Conservation (phyloP, 257 asterid genomes). For the Solanum pennellii region DNA sequence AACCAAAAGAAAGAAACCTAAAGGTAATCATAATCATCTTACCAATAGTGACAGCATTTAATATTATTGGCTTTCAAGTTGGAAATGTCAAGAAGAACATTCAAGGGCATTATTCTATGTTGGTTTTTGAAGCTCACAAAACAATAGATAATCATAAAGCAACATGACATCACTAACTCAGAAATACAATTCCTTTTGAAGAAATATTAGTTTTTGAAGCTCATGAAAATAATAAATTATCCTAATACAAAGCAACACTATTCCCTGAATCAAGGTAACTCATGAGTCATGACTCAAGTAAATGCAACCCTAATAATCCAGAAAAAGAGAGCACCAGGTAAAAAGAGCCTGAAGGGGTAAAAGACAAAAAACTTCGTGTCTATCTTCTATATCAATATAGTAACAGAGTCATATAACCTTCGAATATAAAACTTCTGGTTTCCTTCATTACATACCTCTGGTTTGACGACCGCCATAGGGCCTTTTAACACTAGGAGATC, state of each 20-base stretch:
- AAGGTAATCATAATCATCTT: not conserved
- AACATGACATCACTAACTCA: not conserved
- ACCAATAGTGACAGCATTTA: not conserved
- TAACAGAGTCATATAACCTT: not conserved
- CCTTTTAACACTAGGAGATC: constrained; percentile 2
- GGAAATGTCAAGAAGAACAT: not conserved
- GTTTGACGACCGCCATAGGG: constrained; percentile 34
- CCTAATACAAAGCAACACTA: not conserved
- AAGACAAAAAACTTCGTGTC: not conserved
- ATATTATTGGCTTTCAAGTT: not conserved
- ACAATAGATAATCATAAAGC: not conserved
- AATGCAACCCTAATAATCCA: not conserved
- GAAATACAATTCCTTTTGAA: not conserved
- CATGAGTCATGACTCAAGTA: not conserved
- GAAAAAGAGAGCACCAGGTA: not conserved
- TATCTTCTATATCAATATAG: not conserved
- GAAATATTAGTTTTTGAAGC: not conserved
- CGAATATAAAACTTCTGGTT: not conserved
- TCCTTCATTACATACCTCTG: constrained; percentile 19
- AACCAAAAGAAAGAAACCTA: not conserved
- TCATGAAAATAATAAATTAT: not conserved
- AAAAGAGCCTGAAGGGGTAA: not conserved
- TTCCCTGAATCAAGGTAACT: not conserved
- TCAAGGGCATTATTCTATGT: not conserved
- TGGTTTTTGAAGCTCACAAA: not conserved